Conservation (phyloP, 768 basidiomycete genomes). For the Russula sp. region DNA sequence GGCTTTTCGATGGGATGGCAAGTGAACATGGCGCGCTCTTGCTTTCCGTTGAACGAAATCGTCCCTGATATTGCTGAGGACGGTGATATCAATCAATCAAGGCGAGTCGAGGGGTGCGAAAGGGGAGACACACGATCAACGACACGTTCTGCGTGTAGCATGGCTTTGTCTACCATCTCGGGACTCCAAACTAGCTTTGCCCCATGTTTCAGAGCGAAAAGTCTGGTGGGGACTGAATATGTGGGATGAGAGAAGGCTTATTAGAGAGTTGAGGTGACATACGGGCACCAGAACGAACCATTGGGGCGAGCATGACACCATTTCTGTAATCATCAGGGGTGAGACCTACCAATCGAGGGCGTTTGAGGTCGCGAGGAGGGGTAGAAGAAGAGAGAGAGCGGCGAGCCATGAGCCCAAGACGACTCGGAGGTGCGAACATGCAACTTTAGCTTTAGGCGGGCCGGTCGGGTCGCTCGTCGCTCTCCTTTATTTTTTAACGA, state of each 20-base stretch:
- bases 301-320: constrained; percentile 93
- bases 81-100: constrained; percentile 5
- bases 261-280: constrained; percentile 28
- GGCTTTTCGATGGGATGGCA: constrained; percentile 94
- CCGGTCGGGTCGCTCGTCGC: no score
- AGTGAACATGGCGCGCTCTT: constrained; percentile 72
- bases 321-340: constrained; percentile 73
- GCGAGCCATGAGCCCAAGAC: constrained; percentile 12
- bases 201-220: constrained; percentile 86
- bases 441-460: neutral
- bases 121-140: constrained; percentile 66
- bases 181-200: constrained; percentile 95
- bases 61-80: constrained; percentile 75
- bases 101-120: neutral
- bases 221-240: constrained; percentile 66
- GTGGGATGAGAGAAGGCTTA: constrained; percentile 6
- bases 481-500: constrained; percentile 10
- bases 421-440: neutral
- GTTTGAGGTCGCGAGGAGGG: constrained; percentile 14
- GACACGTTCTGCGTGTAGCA: constrained; percentile 71
- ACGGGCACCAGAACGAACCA: constrained; percentile 94
- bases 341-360: constrained; percentile 31
- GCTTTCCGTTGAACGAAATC: constrained; percentile 77
- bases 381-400: constrained; percentile 17
- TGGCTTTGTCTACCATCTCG: constrained; percentile 94